A percentile compares a stretch with the other conserved stretches of the same genome.
These are phyloP conservation scores for Viola pubescens DNA, from an alignment of 441 rosid species.

Conservation along the genomic window DNA sequence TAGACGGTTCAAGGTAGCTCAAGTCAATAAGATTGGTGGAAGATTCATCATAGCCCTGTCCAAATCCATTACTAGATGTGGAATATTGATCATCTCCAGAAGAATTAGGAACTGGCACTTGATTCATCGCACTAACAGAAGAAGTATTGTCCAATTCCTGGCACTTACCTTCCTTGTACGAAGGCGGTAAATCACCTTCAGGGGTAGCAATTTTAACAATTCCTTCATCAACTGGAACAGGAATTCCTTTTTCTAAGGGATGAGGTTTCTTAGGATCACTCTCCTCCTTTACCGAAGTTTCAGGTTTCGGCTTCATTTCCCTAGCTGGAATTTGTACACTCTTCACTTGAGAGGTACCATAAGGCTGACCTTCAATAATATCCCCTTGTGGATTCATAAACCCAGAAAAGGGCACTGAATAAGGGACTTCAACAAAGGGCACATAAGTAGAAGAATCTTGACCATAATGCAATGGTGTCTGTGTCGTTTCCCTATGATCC, in stretches of 20 bases:
- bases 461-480: constrained; percentile 31
- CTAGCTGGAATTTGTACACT: constrained; percentile 29
- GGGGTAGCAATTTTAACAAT: constrained; percentile 28
- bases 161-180: constrained; percentile 30
- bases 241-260: constrained; percentile 25
- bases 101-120: constrained; percentile 31
- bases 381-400: constrained; percentile 35
- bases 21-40: constrained; percentile 47
- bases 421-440: constrained; percentile 27
- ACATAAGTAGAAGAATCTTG: constrained; percentile 32
- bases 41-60: constrained; percentile 33
- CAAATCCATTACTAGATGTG: constrained; percentile 30
- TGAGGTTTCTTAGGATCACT: constrained; percentile 27
- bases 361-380: constrained; percentile 32
- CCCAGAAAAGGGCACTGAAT: constrained; percentile 35
- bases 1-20: constrained; percentile 40
- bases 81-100: constrained; percentile 38
- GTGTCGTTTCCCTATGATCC: constrained; percentile 38
- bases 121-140: constrained; percentile 36
- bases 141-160: constrained; percentile 31
- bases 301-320: constrained; percentile 35
- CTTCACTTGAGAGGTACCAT: constrained; percentile 31
- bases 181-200: constrained; percentile 26
- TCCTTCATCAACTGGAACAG: constrained; percentile 38
- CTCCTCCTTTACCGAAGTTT: constrained; percentile 32